Conservation (phyloP, 495 filamentous ascomycete genomes). For the Aspergillus carlsbadensis region DNA sequence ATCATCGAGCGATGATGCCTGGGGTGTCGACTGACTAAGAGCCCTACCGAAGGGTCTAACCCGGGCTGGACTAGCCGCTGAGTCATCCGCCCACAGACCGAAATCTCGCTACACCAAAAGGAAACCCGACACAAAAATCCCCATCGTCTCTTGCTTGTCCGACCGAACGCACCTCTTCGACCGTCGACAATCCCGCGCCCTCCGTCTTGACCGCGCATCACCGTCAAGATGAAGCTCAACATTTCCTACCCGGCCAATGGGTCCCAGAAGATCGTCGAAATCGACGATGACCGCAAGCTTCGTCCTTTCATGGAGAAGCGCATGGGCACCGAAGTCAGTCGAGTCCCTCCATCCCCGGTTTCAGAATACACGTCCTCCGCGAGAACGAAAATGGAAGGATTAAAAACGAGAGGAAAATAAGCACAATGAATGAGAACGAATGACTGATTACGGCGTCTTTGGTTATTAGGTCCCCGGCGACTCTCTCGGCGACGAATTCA, state of each 20-base stretch:
- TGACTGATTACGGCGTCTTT: conserved; percentile 39
- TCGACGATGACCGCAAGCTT: conserved; percentile 95
- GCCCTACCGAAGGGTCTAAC: conserved; percentile 25
- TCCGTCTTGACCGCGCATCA: conserved; percentile 54
- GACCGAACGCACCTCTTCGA: conserved; percentile 35
- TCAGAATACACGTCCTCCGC: background rate
- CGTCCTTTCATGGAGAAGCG: conserved; percentile 86
- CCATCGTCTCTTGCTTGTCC: conserved; percentile 29
- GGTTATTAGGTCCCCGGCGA: conserved; percentile 63
- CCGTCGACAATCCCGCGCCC: conserved; percentile 51
- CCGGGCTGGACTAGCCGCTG: conserved; percentile 23
- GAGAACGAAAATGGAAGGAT: conserved; percentile 9
- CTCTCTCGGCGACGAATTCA: conserved; percentile 95
- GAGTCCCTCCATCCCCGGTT: conserved; percentile 13
- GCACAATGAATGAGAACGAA: conserved; percentile 23
- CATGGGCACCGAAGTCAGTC: conserved; percentile 93
- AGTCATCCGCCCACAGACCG: conserved; percentile 33
- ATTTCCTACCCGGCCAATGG: conserved; percentile 98
- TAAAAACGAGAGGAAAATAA: conserved; percentile 2
- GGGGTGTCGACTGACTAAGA: conserved; percentile 25
- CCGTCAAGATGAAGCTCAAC: conserved; percentile 85
- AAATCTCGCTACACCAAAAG: conserved; percentile 37
- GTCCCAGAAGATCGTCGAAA: conserved; percentile 97
- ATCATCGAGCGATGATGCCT: background rate
- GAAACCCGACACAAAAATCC: conserved; percentile 29